Base-by-base conservation (phyloP, 129 eudicot species). In the Saussurea involucrata region DNA sequence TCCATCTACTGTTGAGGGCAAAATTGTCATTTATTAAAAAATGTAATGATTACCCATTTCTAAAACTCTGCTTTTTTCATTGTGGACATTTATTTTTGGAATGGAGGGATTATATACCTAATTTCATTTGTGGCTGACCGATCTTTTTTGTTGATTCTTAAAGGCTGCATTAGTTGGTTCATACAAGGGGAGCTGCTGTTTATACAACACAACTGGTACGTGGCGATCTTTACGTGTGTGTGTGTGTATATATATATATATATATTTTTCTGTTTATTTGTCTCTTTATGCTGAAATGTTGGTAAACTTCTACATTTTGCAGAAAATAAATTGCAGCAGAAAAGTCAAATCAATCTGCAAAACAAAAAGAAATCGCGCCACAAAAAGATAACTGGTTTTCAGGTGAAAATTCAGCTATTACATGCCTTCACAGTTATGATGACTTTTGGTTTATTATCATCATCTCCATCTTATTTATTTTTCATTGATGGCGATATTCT, bases 121-220 rank as follows among this genome's bases (percentile, higher is more conserved):
- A 24, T 67, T 76, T 72, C 24, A 7, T 46, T 57, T 82, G 74
- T 80, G 27, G 24, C 68, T 82, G 46, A 82, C 49, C 27, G 25
- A 42, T 34, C 63, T 69, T 68, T 33, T 78, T 72, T 77, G 63
- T 89, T 84, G 67, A 63, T 78, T 80, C 74, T 66, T 86, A 83
- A 85, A 95, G 99, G 95, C 92, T 78, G 99, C 99, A 80, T 77
- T 95, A 61, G 99, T 95, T 85, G 99, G 99, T 72, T 89, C 99
- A 32, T 95, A 95, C 92, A 95, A 89, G 83, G 99, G 99, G 75
- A 92, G 84, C 82, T 95, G 99, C 78, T 92, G 83, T 64, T 75
- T 95, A 36, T 95, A 95, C 78, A 83, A 86, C 88, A 89, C 92
- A 24, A 80, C 85, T 53, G 99, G 99, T 95, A 80, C 8, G 79